These are phyloP conservation scores for Mollisiaceae sp. DNA, from an alignment of 2,329 filamentous ascomycete species.

Conservation along the genomic window DNA sequence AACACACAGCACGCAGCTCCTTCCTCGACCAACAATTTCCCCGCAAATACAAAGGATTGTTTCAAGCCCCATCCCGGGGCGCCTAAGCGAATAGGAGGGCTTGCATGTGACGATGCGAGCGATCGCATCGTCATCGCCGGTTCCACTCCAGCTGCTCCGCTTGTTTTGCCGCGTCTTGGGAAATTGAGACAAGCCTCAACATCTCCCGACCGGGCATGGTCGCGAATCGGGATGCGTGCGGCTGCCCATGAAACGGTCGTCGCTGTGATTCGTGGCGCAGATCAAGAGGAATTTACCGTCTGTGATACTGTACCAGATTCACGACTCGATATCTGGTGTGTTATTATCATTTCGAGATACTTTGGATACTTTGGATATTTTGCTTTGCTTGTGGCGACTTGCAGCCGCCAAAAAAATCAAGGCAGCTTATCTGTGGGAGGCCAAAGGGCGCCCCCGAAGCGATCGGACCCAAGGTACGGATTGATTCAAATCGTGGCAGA, in stretches of 20 bases:
- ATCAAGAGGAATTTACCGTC: background rate
- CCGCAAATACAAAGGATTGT: constrained; percentile 8
- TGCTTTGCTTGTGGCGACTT: background rate
- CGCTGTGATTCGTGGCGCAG: background rate
- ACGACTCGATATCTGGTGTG: background rate
- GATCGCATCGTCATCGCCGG: background rate
- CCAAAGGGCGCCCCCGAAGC: background rate
- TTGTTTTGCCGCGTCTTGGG: no score
- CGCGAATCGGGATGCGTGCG: background rate
- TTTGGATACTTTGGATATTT: constrained; percentile 3
- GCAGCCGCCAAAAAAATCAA: constrained; percentile 3
- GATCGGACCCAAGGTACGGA: background rate
- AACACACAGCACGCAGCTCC: no score
- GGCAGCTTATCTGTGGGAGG: constrained; percentile 10
- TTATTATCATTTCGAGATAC: constrained; percentile 2
- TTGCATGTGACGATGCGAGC: background rate
- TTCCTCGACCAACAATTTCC: constrained; percentile 1
- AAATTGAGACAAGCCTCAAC: constrained; percentile 10
- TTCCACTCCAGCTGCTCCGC: background rate
- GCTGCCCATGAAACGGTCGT: constrained; percentile 10
- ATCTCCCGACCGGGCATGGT: background rate
- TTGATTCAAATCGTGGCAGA: constrained; percentile 10
- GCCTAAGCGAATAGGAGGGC: constrained; percentile 6
- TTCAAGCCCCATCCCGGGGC: background rate
- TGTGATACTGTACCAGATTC: background rate